Evolutionary conservation across 305 asterid genomes (phyloP).

Genomic region (Andrographis paniculata): DNA sequence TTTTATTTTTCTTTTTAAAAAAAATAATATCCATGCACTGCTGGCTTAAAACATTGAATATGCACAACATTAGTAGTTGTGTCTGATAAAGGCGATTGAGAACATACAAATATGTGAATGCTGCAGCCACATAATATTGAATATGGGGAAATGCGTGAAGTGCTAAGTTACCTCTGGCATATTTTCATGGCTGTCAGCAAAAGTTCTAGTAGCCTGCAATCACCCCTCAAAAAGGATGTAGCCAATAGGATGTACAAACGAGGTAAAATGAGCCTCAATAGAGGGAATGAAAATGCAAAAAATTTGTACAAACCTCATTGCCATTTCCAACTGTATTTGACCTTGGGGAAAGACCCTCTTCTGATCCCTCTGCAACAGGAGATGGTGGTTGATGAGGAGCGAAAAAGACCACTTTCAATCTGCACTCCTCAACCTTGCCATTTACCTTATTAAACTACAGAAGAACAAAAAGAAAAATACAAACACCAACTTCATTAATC

Average conservation of each 20-base stretch:
- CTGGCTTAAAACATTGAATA: too few relatives aligned
- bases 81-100: too few relatives aligned
- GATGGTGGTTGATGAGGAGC: conserved; percentile 80
- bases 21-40: too few relatives aligned
- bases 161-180: too few relatives aligned
- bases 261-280: conserved; percentile 2
- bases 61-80: too few relatives aligned
- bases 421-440: conserved; percentile 66
- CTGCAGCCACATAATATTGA: too few relatives aligned
- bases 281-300: background rate
- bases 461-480: too few relatives aligned
- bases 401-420: conserved; percentile 61
- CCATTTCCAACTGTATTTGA: conserved; percentile 30
- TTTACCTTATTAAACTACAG: conserved; percentile 68
- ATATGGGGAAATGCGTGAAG: too few relatives aligned
- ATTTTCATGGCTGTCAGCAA: conserved; percentile 26
- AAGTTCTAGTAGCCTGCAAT: conserved; percentile 26
- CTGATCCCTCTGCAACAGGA: conserved; percentile 75
- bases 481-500: conserved; percentile 2
- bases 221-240: background rate
- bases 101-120: too few relatives aligned
- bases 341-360: conserved; percentile 64
- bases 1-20: too few relatives aligned
- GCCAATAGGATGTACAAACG: background rate
- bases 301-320: conserved; percentile 30